Evolutionary conservation across 257 asterid species (phyloP).

Genomic region (Knoxia roxburghii): DNA sequence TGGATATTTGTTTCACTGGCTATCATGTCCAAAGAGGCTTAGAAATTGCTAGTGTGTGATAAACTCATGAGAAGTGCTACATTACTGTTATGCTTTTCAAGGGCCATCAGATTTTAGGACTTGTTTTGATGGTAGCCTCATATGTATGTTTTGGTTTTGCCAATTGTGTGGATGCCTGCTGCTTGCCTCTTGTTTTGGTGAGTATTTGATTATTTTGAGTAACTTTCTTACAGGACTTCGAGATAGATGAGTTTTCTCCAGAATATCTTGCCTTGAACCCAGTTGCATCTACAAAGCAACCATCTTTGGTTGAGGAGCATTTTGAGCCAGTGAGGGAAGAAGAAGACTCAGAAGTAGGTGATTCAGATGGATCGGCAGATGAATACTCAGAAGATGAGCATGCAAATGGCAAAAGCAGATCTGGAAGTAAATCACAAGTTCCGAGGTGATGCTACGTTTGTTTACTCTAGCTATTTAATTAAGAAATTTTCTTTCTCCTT

Average conservation of each 20-base stretch:
- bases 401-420: conserved; percentile 22
- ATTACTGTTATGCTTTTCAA: not conserved
- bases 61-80: not conserved
- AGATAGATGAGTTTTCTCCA: conserved; percentile 64
- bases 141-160: not conserved
- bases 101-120: not conserved
- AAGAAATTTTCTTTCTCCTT: conserved; percentile 2
- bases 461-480: not conserved
- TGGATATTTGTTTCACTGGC: not conserved
- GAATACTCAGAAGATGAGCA: conserved; percentile 50
- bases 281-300: conserved; percentile 48
- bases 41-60: not conserved
- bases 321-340: conserved; percentile 63
- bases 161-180: no score
- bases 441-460: conserved; percentile 46
- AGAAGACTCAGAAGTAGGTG: conserved; percentile 43
- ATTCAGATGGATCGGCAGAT: conserved; percentile 50
- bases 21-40: not conserved
- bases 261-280: conserved; percentile 82
- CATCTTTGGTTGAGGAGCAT: conserved; percentile 74
- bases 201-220: conserved; percentile 2
- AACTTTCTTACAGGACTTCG: conserved; percentile 59
- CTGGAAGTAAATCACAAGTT: conserved; percentile 40
- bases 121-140: not conserved
- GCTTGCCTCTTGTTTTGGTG: not conserved